These are phyloP conservation scores for Xylogone sp. DNA, from an alignment of 2,329 filamentous ascomycete species.

Conservation along the genomic window DNA sequence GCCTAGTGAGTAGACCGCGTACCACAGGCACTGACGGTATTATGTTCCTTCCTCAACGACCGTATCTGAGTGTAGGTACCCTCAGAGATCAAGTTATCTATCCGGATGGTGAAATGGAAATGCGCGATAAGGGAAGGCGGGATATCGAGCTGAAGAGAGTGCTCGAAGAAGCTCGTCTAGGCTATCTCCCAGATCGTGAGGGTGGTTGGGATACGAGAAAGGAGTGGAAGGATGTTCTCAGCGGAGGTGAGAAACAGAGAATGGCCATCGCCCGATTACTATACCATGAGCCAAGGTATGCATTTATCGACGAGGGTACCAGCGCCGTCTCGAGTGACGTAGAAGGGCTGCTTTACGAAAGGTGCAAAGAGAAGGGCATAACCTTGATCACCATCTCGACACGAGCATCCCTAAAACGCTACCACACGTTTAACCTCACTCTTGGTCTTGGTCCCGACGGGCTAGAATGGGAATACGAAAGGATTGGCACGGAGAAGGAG, in stretches of 20 bases:
- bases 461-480: conserved; percentile 89
- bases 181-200: conserved; percentile 87
- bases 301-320: conserved; percentile 92
- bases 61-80: conserved; percentile 88
- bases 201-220: conserved; percentile 96
- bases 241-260: conserved; percentile 95
- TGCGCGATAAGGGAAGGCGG: conserved; percentile 74
- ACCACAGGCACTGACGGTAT: conserved; percentile 81
- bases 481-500: conserved; percentile 89
- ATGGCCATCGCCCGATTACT: conserved; percentile 87
- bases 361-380: conserved; percentile 87
- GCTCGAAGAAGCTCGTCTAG: conserved; percentile 78
- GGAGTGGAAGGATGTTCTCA: conserved; percentile 98
- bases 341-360: conserved; percentile 89
- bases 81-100: conserved; percentile 97
- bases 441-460: conserved; percentile 77
- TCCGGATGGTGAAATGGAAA: conserved; percentile 89
- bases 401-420: conserved; percentile 87
- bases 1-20: conserved; percentile 84
- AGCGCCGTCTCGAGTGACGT: conserved; percentile 93
- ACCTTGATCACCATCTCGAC: conserved; percentile 96
- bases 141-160: conserved; percentile 76
- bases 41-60: conserved; percentile 95
- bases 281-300: conserved; percentile 93
- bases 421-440: conserved; percentile 89